phyloP scores from a whole-genome alignment of 768 basidiomycete species.

The Paxillus rubicundulus region DNA sequence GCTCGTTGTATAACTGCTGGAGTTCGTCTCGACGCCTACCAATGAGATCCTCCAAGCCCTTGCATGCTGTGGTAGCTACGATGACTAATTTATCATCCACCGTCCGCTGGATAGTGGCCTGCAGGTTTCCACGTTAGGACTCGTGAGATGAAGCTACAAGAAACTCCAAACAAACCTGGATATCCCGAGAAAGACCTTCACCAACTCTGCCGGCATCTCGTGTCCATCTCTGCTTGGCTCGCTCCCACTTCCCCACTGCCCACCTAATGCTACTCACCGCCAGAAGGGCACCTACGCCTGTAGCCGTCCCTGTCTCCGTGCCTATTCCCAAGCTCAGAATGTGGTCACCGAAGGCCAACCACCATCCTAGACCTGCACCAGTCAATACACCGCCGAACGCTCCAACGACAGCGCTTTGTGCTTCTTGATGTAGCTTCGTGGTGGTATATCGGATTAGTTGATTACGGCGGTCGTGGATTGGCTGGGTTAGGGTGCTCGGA shows the following conservation, averaged over 20 bases:
- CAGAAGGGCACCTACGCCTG: slow-evolving; percentile 57
- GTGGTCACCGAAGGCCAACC: slow-evolving; percentile 38
- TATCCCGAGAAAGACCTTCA: slow-evolving; percentile 61
- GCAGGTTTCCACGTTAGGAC: slow-evolving; percentile 1
- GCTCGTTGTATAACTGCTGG: slow-evolving; percentile 40
- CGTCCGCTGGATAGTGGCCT: slow-evolving; percentile 47
- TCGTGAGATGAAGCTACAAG: slow-evolving; percentile 6
- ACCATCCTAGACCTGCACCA: slow-evolving; percentile 60
- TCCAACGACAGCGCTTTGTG: slow-evolving; percentile 54
- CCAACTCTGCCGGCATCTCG: slow-evolving; percentile 62
- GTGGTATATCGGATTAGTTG: slow-evolving; percentile 59
- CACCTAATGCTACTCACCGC: slow-evolving; percentile 53
- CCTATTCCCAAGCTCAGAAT: slow-evolving; percentile 35
- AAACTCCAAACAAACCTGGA: slow-evolving; percentile 44
- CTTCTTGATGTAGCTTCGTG: slow-evolving; percentile 58
- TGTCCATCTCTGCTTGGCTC: slow-evolving; percentile 64
- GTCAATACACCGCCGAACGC: slow-evolving; percentile 47
- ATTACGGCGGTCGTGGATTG: slow-evolving; percentile 48
- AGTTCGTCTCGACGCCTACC: slow-evolving; percentile 45
- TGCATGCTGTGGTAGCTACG: slow-evolving; percentile 50
- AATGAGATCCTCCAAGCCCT: slow-evolving; percentile 42
- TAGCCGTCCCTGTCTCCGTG: slow-evolving; percentile 54
- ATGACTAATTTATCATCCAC: slow-evolving; percentile 52
- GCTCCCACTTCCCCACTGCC: slow-evolving; percentile 68
- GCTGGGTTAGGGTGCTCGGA: slow-evolving; percentile 45